phyloP scores from a whole-genome alignment of 2,329 filamentous ascomycete species.

The Proliferodiscus dingleyae region DNA sequence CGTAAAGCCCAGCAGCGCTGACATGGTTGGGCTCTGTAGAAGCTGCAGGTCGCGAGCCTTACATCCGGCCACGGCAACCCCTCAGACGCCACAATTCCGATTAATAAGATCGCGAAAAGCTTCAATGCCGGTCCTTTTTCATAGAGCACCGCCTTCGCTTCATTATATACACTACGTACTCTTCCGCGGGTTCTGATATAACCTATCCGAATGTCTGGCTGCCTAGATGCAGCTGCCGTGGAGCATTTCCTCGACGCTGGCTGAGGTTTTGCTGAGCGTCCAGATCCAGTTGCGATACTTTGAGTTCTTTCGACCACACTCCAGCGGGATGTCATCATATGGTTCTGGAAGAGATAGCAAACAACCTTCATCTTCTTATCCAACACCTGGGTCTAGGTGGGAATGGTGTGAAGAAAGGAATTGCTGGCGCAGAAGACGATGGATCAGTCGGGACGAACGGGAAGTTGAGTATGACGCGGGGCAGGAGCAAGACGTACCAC shows the following conservation, averaged over 20 bases:
- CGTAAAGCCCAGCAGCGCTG: too few relatives aligned
- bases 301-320: neutral
- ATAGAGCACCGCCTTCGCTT: neutral
- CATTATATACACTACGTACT: neutral
- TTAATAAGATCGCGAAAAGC: neutral
- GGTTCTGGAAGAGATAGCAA: neutral
- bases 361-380: neutral
- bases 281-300: neutral
- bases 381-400: neutral
- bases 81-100: too few relatives aligned
- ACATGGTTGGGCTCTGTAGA: too few relatives aligned
- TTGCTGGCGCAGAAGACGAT: too few relatives aligned
- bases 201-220: neutral
- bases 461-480: too few relatives aligned
- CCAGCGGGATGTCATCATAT: neutral
- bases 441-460: too few relatives aligned
- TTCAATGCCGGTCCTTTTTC: neutral
- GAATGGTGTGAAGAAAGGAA: neutral
- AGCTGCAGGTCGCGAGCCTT: too few relatives aligned
- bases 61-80: too few relatives aligned
- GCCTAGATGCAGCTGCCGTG: neutral
- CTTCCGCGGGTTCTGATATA: neutral
- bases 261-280: neutral
- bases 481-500: neutral
- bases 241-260: neutral